phyloP scores from a whole-genome alignment of 2,329 filamentous ascomycete genomes.

The Diaporthe sp. region DNA sequence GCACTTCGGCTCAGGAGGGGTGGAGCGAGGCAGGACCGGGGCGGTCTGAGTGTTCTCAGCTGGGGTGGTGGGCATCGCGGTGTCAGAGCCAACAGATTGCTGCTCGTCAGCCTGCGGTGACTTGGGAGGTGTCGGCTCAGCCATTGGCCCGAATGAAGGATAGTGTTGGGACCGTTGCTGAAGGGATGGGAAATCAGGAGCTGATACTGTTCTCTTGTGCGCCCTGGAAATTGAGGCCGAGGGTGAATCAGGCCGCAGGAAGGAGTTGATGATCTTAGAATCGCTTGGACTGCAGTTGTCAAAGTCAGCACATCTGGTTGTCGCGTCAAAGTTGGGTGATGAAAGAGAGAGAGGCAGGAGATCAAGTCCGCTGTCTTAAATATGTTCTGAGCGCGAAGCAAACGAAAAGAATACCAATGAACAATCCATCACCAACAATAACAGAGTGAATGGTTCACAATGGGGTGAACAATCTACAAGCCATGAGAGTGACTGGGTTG shows the following conservation, averaged over 20 bases:
- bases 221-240: constrained; percentile 39
- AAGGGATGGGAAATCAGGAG: constrained; percentile 55
- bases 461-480: not conserved
- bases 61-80: constrained; percentile 26
- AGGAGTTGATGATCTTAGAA: constrained; percentile 30
- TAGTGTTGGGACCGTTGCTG: constrained; percentile 38
- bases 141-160: constrained; percentile 39
- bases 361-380: constrained; percentile 16
- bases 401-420: not conserved
- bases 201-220: constrained; percentile 63
- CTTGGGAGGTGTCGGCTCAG: constrained; percentile 42
- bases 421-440: not conserved
- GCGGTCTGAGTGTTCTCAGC: not conserved
- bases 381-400: not conserved
- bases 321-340: not conserved
- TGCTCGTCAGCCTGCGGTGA: constrained; percentile 39
- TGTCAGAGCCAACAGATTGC: constrained; percentile 36
- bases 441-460: constrained; percentile 12
- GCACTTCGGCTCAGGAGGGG: constrained; percentile 50
- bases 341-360: not conserved
- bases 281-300: constrained; percentile 26
- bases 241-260: constrained; percentile 37
- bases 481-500: not conserved
- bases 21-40: not conserved
- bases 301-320: constrained; percentile 19